Evolutionary conservation across 139 green algal species (phyloP), one percentile per base, ranked within the genome.

Genomic region (Chlorella sp.): DNA sequence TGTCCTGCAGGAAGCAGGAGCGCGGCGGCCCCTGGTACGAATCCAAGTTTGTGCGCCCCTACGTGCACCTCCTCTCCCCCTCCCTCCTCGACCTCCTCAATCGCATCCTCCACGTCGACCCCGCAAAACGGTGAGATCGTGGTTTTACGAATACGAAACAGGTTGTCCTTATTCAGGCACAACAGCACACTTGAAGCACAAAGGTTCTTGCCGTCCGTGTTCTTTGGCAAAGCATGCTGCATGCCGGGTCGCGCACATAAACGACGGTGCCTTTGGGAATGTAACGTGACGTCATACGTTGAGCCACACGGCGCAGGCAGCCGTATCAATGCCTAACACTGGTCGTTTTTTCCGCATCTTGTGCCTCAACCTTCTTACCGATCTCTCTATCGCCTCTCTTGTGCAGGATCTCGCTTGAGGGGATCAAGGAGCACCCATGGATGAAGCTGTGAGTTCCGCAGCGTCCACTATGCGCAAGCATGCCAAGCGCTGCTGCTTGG

Each of bases 381-480:
- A n/a, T 30, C n/a, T n/a, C n/a, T n/a, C n/a, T n/a, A n/a, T n/a
- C 32, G n/a, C 73, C 48, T 48, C 0, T 26, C 4, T 1, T 12
- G 34, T 81, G 75, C 75, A 81, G 75, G 71, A 92, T 93, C 78
- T 86, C 40, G 60, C 42, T 95, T 12, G 71, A 78, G 19, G 80
- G 85, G 12, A 94, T 96, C 87, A 84, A 83, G 64, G 34, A 71
- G 57, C 93, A 95, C 88, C 93, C 93, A 53, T 96, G 93, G 93
- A 90, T 91, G 76, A 83, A 36, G n/a, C 57, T 64, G 64, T 71
- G 66, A 82, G 85, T 28, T 11, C n/a, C n/a, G n/a, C n/a, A n/a
- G n/a, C n/a, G n/a, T n/a, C n/a, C n/a, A n/a, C n/a, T n/a, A n/a
- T n/a, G n/a, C n/a, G n/a, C n/a, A n/a, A n/a, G n/a, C n/a, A n/a